A percentile compares a stretch with the other conserved stretches of the same genome.
These are phyloP conservation scores for Alternaria gansuensis DNA, from an alignment of 2,329 filamentous ascomycete species.

Conservation along the genomic window DNA sequence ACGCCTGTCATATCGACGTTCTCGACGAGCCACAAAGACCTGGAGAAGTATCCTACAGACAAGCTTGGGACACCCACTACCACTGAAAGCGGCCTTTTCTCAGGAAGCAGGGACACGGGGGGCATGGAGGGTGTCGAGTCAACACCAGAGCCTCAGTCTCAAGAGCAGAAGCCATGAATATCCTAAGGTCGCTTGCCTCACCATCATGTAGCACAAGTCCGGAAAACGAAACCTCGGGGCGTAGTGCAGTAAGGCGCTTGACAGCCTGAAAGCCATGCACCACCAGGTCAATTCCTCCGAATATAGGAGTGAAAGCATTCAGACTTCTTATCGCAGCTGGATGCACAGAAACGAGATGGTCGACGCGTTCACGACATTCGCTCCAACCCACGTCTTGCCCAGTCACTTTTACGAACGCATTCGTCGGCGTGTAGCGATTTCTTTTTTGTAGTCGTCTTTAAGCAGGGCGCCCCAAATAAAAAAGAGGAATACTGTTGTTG, in stretches of 20 bases:
- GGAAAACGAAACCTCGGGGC: background rate
- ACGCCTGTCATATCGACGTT: constrained; percentile 62
- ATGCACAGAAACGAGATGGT: constrained; percentile 7
- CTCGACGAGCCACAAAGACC: constrained; percentile 61
- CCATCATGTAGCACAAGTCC: constrained; percentile 1
- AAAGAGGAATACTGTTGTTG: background rate
- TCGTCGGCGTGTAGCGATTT: constrained; percentile 3
- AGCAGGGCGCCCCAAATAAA: background rate
- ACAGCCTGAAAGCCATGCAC: background rate
- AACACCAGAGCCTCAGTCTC: constrained; percentile 26
- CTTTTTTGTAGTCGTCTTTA: background rate
- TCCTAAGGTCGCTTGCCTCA: background rate
- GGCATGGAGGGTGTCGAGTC: constrained; percentile 42
- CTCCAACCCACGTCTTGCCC: constrained; percentile 7
- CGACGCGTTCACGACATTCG: constrained; percentile 8
- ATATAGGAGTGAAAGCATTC: background rate
- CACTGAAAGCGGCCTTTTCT: constrained; percentile 34
- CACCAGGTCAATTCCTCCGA: background rate
- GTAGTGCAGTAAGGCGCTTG: background rate
- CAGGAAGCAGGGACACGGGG: constrained; percentile 32
- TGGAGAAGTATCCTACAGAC: constrained; percentile 58
- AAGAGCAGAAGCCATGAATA: constrained; percentile 26
- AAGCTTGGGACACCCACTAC: constrained; percentile 51
- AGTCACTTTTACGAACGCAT: constrained; percentile 4
- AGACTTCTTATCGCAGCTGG: background rate